Conservation (phyloP, 1,284 basidiomycete species). For the Nidula niveotomentosa region DNA sequence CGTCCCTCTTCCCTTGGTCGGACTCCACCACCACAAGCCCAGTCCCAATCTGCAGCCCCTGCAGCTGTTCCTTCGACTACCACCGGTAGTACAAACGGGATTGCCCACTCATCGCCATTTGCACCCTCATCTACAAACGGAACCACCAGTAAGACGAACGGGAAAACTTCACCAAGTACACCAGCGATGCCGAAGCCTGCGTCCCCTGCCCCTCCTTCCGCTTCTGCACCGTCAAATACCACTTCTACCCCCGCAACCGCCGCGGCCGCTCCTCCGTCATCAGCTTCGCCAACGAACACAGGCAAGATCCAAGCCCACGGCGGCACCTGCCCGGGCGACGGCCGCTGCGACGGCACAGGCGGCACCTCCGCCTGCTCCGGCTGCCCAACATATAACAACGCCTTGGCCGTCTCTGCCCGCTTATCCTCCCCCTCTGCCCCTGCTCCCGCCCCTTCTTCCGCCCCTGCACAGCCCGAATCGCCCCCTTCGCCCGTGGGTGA, state of each 20-base stretch:
- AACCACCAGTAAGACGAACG: no score
- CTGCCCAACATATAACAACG: conserved; percentile 94
- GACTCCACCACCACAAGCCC: conserved; percentile 35
- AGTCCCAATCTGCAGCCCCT: neutral
- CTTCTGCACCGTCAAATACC: conserved; percentile 2
- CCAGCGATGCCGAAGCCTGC: conserved; percentile 4
- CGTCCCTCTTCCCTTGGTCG: conserved; percentile 43
- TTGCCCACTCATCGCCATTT: no score
- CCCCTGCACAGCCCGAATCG: conserved; percentile 13
- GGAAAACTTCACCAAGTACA: no score
- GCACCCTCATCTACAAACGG: no score
- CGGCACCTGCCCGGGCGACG: conserved; percentile 94
- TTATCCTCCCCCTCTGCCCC: conserved; percentile 14
- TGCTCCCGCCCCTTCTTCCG: conserved; percentile 8
- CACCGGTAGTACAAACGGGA: conserved; percentile 4
- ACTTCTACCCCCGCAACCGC: conserved; percentile 10
- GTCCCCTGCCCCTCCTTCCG: conserved; percentile 1
- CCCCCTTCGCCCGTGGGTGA: conserved; percentile 25
- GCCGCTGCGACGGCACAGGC: conserved; percentile 93
- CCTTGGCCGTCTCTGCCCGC: conserved; percentile 35
- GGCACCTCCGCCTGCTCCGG: conserved; percentile 89
- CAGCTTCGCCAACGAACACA: conserved; percentile 10
- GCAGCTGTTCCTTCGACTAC: conserved; percentile 32
- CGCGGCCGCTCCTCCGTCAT: conserved; percentile 16
- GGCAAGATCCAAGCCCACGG: conserved; percentile 26